A percentile compares a stretch with the other conserved stretches of the same genome.
These are phyloP conservation scores for Hydnum rufescens DNA, from an alignment of 768 basidiomycete genomes.

Conservation along the genomic window DNA sequence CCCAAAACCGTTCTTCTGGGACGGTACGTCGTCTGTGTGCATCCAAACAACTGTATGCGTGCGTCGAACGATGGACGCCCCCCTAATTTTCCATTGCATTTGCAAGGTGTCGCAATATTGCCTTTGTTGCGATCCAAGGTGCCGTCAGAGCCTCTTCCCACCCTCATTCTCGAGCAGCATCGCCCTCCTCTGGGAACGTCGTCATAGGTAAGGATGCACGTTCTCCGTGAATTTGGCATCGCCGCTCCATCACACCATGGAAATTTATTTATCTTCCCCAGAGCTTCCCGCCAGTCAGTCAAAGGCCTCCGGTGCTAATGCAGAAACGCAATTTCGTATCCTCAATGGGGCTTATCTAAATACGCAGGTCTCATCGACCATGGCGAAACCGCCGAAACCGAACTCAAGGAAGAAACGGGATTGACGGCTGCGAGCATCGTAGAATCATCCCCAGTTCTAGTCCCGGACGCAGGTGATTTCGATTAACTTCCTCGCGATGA, in stretches of 20 bases:
- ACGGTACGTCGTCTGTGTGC: too few species aligned
- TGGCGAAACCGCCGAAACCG: slow-evolving; percentile 68
- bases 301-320: too few species aligned
- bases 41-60: too few species aligned
- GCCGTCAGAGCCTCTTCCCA: slow-evolving; percentile 49
- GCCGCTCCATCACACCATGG: too few species aligned
- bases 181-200: slow-evolving; percentile 68
- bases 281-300: too few species aligned
- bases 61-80: too few species aligned
- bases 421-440: slow-evolving; percentile 47
- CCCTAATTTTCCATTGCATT: neutral
- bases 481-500: neutral
- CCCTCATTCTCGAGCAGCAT: slow-evolving; percentile 79
- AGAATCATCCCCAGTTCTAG: slow-evolving; percentile 40
- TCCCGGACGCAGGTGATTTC: slow-evolving; percentile 45
- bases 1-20: too few species aligned
- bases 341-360: too few species aligned
- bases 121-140: slow-evolving; percentile 61
- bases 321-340: too few species aligned
- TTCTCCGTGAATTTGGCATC: too few species aligned
- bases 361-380: slow-evolving; percentile 60
- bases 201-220: slow-evolving; percentile 53
- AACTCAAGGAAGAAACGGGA: slow-evolving; percentile 87
- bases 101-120: slow-evolving; percentile 62
- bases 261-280: too few species aligned